A percentile compares a stretch with the other conserved stretches of the same genome.
Conservation (phyloP, 129 eudicot genomes). For the Mikania micrantha region DNA sequence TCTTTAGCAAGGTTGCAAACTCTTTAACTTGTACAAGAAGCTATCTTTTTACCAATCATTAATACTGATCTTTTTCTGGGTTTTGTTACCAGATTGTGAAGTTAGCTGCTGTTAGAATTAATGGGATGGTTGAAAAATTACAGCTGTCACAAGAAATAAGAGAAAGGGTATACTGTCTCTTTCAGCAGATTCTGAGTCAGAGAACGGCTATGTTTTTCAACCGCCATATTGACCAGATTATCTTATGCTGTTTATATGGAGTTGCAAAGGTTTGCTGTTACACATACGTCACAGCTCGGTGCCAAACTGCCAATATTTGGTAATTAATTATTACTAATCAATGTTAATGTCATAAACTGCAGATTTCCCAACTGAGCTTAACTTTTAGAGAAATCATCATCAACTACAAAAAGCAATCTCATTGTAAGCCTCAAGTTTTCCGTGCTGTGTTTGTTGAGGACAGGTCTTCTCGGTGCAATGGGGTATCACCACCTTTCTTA, state of each 20-base stretch:
- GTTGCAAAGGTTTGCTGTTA: constrained; percentile 84
- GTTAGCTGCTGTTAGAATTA: constrained; percentile 97
- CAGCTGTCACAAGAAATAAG: constrained; percentile 75
- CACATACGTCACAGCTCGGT: background rate
- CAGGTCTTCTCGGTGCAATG: constrained; percentile 54
- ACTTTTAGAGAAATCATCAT: constrained; percentile 76
- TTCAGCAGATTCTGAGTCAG: constrained; percentile 67
- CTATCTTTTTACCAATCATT: background rate
- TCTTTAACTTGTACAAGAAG: background rate
- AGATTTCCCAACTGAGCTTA: constrained; percentile 82
- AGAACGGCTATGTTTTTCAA: constrained; percentile 66
- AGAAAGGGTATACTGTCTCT: constrained; percentile 82
- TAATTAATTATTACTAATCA: background rate
- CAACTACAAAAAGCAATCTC: constrained; percentile 90
- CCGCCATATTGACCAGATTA: constrained; percentile 92
- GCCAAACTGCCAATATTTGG: background rate
- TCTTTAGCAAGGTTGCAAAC: constrained; percentile 70
- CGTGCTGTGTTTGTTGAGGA: constrained; percentile 83
- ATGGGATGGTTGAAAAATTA: constrained; percentile 89
- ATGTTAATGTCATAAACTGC: constrained; percentile 27
- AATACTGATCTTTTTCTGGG: background rate
- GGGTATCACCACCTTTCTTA: constrained; percentile 33
- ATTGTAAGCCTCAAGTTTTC: constrained; percentile 89
- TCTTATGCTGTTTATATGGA: constrained; percentile 91
- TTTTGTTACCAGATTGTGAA: constrained; percentile 54